Evolutionary conservation across 2,329 filamentous ascomycete genomes (phyloP).

Genomic region (Colletotrichum coccodes): DNA sequence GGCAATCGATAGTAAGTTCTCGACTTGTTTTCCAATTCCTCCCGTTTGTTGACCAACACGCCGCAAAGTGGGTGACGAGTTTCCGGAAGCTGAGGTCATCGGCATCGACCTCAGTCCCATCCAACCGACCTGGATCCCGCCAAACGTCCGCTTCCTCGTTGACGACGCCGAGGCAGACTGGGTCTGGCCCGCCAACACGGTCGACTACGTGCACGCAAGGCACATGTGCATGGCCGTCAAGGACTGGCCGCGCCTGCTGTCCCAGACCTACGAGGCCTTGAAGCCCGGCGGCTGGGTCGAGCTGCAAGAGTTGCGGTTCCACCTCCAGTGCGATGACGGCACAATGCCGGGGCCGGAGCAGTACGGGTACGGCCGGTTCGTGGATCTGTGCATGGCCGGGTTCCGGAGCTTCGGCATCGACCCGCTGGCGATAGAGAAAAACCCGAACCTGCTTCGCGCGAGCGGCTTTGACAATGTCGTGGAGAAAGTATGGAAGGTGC

Average conservation of each 20-base stretch:
- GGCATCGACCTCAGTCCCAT: constrained; percentile 52
- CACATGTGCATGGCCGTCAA: constrained; percentile 53
- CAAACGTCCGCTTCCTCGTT: constrained; percentile 50
- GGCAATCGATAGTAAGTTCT: constrained; percentile 50
- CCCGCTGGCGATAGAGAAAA: constrained; percentile 61
- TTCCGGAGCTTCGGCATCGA: constrained; percentile 57
- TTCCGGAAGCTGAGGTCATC: constrained; percentile 47
- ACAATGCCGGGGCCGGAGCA: constrained; percentile 48
- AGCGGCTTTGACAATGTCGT: constrained; percentile 36
- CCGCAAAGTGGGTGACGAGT: constrained; percentile 46
- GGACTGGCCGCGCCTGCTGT: constrained; percentile 43
- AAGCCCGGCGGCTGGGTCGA: constrained; percentile 58
- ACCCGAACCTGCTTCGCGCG: constrained; percentile 58
- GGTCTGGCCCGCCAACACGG: constrained; percentile 35
- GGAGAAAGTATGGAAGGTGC: constrained; percentile 36
- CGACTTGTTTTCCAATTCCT: background rate
- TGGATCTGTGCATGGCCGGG: constrained; percentile 58
- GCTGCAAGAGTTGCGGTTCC: constrained; percentile 55
- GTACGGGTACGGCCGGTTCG: constrained; percentile 61
- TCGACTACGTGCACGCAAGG: constrained; percentile 43
- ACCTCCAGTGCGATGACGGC: constrained; percentile 48
- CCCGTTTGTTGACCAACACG: background rate
- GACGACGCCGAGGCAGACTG: constrained; percentile 46
- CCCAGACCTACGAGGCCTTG: constrained; percentile 44
- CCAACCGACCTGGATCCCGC: constrained; percentile 50